A percentile compares a stretch with the other conserved stretches of the same genome.
phyloP scores from a whole-genome alignment of 371 early-diverging fungal species.

The Lichtheimia hyalospora region DNA sequence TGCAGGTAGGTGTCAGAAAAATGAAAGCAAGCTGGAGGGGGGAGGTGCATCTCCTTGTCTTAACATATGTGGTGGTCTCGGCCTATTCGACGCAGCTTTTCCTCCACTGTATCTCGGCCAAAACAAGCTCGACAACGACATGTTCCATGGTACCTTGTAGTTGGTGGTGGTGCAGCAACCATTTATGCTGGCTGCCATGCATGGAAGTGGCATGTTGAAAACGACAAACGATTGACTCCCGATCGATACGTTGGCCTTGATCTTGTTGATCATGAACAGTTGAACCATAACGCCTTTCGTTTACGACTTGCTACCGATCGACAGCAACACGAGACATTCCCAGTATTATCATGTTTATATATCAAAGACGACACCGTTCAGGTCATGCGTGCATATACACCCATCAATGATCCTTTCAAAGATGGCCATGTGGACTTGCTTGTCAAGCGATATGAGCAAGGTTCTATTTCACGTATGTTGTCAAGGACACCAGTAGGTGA shows the following conservation, averaged over 20 bases:
- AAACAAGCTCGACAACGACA: neutral
- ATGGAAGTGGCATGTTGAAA: slow-evolving; percentile 8
- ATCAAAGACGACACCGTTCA: slow-evolving; percentile 70
- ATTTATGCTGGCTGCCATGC: slow-evolving; percentile 1
- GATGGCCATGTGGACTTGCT: slow-evolving; percentile 60
- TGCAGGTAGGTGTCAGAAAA: too few relatives aligned
- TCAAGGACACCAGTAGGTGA: slow-evolving; percentile 41
- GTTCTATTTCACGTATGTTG: slow-evolving; percentile 54
- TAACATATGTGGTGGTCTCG: neutral
- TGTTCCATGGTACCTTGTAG: neutral
- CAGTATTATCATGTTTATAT: slow-evolving; percentile 54
- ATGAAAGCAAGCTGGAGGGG: neutral
- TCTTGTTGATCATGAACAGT: slow-evolving; percentile 22
- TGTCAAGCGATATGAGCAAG: slow-evolving; percentile 60
- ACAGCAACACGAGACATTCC: slow-evolving; percentile 18
- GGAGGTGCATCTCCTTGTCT: neutral
- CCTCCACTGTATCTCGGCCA: neutral
- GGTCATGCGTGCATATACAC: slow-evolving; percentile 68
- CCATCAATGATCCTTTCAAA: slow-evolving; percentile 49
- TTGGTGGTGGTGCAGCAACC: neutral
- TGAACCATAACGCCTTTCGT: slow-evolving; percentile 35
- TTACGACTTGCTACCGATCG: slow-evolving; percentile 28
- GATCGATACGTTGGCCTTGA: slow-evolving; percentile 29
- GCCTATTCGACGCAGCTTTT: slow-evolving; percentile 1
- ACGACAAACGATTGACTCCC: slow-evolving; percentile 18